Base-by-base conservation (phyloP, 495 filamentous ascomycete species). In the Tuber calosporum region DNA sequence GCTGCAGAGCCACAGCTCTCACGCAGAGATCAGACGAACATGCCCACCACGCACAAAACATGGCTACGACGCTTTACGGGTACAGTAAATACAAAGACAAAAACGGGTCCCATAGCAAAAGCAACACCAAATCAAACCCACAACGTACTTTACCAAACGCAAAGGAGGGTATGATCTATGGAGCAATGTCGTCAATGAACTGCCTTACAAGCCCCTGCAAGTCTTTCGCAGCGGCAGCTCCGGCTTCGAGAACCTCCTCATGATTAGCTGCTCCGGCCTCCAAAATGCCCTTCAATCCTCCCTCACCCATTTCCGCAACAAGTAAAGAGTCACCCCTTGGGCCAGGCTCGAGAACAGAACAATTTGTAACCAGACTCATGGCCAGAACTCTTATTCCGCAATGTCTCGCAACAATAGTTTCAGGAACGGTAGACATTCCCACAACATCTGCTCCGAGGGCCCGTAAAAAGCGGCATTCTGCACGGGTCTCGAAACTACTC, bases 381-480 rank as follows among this genome's bases (percentile, higher is more conserved):
- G 90, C 91, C 62, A 92, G 80, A n/a, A 93, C 88, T 41, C 87
- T 84, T 71, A 93, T 85, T 17, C 87, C 89, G 72, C 86, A 88
- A 79, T 93, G 91, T 75, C 91, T 85, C 20, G 91, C 91, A 26
- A 90, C 88, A 69, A 92, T 86, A 58, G 92, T 89, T 79, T 93
- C 91, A 17, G 91, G 91, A 22, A 93, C 89, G 8, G 90, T 92
- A 26, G 89, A 91, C 91, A 93, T 93, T 13, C 90, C 91, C 4
- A 93, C 91, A 26, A 92, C 82, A 81, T 93, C 90, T 38, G 89
- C 90, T 11, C 90, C 90, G 20, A 92, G 81, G 43, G 81, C 83
- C 39, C 84, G 85, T 73, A 93, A 85, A 87, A 93, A 88, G 30
- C 91, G 87, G 76, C 91, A 92, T 80, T 93, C 91, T 19, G 91